Conservation (phyloP, 2,329 filamentous ascomycete genomes). For the Alternaria alternata region DNA sequence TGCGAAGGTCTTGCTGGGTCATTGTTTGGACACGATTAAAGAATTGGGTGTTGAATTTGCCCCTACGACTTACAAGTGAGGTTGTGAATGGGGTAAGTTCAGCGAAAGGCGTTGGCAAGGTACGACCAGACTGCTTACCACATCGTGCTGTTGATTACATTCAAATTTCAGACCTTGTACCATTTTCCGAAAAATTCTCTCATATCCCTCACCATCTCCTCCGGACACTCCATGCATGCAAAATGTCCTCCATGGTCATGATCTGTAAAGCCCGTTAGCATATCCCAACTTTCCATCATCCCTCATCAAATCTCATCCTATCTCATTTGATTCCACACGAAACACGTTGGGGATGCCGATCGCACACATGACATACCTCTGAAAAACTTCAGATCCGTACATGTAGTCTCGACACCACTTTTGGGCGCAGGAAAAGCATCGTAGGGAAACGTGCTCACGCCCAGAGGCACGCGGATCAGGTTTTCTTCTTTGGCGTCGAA, state of each 20-base stretch:
- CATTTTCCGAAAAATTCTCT: slow-evolving; percentile 31
- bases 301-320: background rate
- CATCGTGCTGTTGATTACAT: background rate
- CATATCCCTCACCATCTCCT: slow-evolving; percentile 35
- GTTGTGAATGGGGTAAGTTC: background rate
- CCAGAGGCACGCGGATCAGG: slow-evolving; percentile 48
- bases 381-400: slow-evolving; percentile 51
- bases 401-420: slow-evolving; percentile 46
- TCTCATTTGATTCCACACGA: background rate
- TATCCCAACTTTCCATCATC: background rate
- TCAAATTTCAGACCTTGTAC: slow-evolving; percentile 14
- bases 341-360: background rate
- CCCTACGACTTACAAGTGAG: slow-evolving; percentile 34
- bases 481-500: slow-evolving; percentile 50
- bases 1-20: slow-evolving; percentile 39
- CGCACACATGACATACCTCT: slow-evolving; percentile 21
- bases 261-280: slow-evolving; percentile 22
- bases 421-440: slow-evolving; percentile 50
- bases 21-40: slow-evolving; percentile 41
- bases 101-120: background rate
- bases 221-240: slow-evolving; percentile 38
- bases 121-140: background rate
- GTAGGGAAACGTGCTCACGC: slow-evolving; percentile 50
- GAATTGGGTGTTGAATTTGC: slow-evolving; percentile 36
- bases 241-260: slow-evolving; percentile 35